A percentile compares a stretch with the other conserved stretches of the same genome.
Evolutionary conservation across 2,329 filamentous ascomycete species (phyloP).

Genomic region (Dendryphion nanum): DNA sequence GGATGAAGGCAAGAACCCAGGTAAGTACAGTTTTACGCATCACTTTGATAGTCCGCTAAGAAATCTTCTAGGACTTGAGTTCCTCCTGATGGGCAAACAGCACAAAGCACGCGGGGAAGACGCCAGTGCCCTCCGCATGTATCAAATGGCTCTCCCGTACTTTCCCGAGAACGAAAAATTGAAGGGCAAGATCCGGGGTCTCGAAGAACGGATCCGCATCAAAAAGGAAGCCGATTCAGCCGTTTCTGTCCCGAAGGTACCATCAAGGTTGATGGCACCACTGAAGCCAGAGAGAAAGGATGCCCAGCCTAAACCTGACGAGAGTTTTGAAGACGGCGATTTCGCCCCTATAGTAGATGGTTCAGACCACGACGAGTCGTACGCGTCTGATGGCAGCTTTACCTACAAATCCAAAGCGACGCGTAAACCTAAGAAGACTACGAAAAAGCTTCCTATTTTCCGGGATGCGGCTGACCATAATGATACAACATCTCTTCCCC

Average conservation of each 20-base stretch:
- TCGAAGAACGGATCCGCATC: conserved; percentile 52
- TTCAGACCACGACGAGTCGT: conserved; percentile 39
- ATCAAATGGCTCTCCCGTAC: conserved; percentile 77
- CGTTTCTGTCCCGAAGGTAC: conserved; percentile 8
- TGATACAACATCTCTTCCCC: conserved; percentile 1
- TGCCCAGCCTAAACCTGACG: conserved; percentile 24
- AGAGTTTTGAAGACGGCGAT: conserved; percentile 44
- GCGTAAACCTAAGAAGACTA: conserved; percentile 31
- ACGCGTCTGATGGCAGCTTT: conserved; percentile 39
- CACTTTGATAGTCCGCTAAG: background rate
- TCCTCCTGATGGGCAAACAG: conserved; percentile 86
- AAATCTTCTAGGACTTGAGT: conserved; percentile 56
- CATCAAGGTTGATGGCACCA: conserved; percentile 38
- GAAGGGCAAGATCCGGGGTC: conserved; percentile 53
- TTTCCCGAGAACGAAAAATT: conserved; percentile 84
- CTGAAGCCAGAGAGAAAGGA: too few relatives aligned
- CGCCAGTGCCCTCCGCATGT: conserved; percentile 75
- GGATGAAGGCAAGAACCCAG: conserved; percentile 76
- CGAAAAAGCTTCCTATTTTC: conserved; percentile 39
- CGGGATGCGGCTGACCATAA: conserved; percentile 23
- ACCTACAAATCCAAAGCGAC: conserved; percentile 35
- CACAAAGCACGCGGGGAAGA: conserved; percentile 83
- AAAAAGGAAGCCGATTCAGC: conserved; percentile 33
- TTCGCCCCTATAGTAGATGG: conserved; percentile 37
- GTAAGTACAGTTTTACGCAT: conserved; percentile 37